Conservation (phyloP, 1,284 basidiomycete species). For the Naganishia sp. region DNA sequence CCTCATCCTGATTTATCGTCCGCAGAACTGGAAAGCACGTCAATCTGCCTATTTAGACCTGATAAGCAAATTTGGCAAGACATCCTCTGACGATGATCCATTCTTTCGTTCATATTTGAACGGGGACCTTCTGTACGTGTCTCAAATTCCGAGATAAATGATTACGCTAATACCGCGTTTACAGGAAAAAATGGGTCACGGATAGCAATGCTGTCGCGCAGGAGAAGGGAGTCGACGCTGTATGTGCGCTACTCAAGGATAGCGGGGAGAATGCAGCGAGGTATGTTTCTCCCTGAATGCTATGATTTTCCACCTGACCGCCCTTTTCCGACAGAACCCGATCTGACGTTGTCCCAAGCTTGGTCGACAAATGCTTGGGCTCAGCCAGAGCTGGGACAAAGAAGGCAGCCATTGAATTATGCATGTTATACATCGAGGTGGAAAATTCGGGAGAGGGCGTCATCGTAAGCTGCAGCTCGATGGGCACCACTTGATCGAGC, state of each 20-base stretch:
- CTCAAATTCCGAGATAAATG: too few species aligned
- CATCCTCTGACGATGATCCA: conserved; percentile 88
- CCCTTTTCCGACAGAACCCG: conserved; percentile 59
- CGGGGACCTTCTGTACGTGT: conserved; percentile 44
- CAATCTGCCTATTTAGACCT: conserved; percentile 89
- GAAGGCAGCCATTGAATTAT: conserved; percentile 80
- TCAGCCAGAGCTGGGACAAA: conserved; percentile 90
- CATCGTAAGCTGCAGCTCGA: conserved; percentile 66
- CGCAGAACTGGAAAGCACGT: conserved; percentile 94
- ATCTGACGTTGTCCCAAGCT: conserved; percentile 76
- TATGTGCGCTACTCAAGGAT: conserved; percentile 81
- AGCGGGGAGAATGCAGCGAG: conserved; percentile 82
- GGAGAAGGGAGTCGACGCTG: conserved; percentile 90
- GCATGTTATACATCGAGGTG: conserved; percentile 87
- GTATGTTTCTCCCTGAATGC: conserved; percentile 37
- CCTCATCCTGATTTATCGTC: not conserved
- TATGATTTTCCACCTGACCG: not conserved
- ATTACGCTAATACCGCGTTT: not conserved
- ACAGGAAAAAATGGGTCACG: conserved; percentile 78
- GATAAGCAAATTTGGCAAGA: conserved; percentile 79
- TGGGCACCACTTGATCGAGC: not conserved
- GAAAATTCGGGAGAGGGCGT: conserved; percentile 86
- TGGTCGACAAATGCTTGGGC: conserved; percentile 95
- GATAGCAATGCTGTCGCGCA: conserved; percentile 97
- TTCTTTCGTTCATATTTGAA: conserved; percentile 83